A percentile compares a stretch with the other conserved stretches of the same genome.
These are phyloP conservation scores for Trichophyton equinum DNA, from an alignment of 2,329 filamentous ascomycete genomes.

Conservation along the genomic window DNA sequence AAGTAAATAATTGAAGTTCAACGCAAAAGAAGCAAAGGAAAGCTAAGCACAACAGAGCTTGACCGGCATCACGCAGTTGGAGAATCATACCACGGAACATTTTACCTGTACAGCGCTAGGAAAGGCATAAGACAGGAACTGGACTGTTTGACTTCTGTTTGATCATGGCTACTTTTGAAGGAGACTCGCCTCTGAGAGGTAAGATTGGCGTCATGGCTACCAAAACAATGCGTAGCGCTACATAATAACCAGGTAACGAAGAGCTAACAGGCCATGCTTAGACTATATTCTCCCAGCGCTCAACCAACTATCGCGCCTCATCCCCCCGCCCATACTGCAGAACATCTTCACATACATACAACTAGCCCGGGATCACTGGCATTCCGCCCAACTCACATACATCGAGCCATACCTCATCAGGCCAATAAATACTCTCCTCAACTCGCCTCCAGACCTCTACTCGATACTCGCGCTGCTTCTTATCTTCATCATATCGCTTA, in stretches of 20 bases:
- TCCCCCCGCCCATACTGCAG: constrained; percentile 13
- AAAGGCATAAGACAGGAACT: background rate
- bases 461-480: constrained; percentile 41
- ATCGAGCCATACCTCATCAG: constrained; percentile 41
- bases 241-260: no score
- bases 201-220: background rate
- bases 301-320: constrained; percentile 11
- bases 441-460: constrained; percentile 25
- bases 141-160: background rate
- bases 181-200: constrained; percentile 5
- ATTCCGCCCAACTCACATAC: background rate
- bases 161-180: constrained; percentile 10
- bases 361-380: background rate
- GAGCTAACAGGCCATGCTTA: constrained; percentile 9
- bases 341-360: constrained; percentile 20
- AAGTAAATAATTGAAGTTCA: background rate
- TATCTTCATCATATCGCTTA: constrained; percentile 50
- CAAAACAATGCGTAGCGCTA: no score
- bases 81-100: background rate
- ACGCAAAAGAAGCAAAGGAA: background rate
- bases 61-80: background rate
- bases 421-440: constrained; percentile 26
- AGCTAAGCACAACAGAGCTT: background rate
- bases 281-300: constrained; percentile 15
- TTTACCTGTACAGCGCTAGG: background rate